Evolutionary conservation across 768 basidiomycete species (phyloP), one percentile per base, ranked within the genome.

Genomic region (Boletellus emodensis): DNA sequence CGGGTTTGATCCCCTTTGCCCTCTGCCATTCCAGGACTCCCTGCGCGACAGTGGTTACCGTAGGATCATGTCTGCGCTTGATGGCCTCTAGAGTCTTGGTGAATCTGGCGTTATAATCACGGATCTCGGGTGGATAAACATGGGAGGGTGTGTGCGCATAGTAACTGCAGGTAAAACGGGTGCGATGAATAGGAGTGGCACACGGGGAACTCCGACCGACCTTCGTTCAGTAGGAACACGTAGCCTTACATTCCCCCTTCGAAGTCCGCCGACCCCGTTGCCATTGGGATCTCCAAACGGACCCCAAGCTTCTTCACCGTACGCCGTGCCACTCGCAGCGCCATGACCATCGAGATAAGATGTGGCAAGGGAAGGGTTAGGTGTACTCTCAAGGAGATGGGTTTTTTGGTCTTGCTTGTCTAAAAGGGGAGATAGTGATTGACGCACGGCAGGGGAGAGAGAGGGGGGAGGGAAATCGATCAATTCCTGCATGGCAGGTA

Each of bases 11-110:
- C 20, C 63, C 65, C n/a, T 59, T 67, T 43, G 52, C 76, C 32
- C 83, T 78, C 65, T 98, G 97, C 94, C 94, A 97, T 66, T 99
- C 95, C 52, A 97, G 75, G 4, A 99, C 89, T 42, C 95, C 95
- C 69, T 95, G 94, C 0, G 91, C 93, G 49, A 98, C 90, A 8
- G 94, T 96, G 6, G 95, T 94, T 8, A 98, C 96, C 0, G 96
- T 98, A 0, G 95, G 95, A 63, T 98, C 95, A 69, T 99, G 96
- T 11, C 96, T 78, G 49, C 78, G 82, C 74, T 99, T 99, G 76
- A 99, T 94, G 20, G 82, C 73, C 40, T 94, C 87, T 9, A 98
- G 77, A 33, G 83, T 69, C 57, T 85, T 85, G 5, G 96, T 99
- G 73, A 99, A 97, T 8, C 82, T 77, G 22, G 82, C 81, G 69